phyloP scores from a whole-genome alignment of 768 basidiomycete species.

The Pholiota molesta region DNA sequence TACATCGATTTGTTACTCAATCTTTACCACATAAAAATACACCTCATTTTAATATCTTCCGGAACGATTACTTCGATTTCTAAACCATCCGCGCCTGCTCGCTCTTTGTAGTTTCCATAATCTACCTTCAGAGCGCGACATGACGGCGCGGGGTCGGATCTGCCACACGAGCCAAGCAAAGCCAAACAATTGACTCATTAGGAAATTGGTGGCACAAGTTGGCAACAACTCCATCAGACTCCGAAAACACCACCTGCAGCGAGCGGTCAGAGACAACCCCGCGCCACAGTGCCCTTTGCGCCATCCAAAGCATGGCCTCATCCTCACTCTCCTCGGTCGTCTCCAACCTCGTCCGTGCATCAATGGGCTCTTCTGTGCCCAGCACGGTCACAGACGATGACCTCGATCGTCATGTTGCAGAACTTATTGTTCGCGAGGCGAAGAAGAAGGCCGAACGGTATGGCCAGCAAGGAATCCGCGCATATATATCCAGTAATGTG shows the following conservation, averaged over 20 bases:
- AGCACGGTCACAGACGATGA: conserved; percentile 74
- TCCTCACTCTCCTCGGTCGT: conserved; percentile 86
- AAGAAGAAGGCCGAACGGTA: conserved; percentile 89
- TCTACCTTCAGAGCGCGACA: too few relatives aligned
- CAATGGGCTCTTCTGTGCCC: conserved; percentile 69
- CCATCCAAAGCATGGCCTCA: conserved; percentile 14
- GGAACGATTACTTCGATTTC: neutral
- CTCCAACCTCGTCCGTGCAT: conserved; percentile 76
- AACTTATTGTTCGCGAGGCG: conserved; percentile 90
- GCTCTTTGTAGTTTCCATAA: neutral
- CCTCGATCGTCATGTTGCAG: conserved; percentile 89
- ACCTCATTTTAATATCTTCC: neutral
- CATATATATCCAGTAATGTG: conserved; percentile 66
- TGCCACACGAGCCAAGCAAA: conserved; percentile 5
- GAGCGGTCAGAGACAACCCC: neutral
- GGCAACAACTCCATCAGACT: conserved; percentile 1
- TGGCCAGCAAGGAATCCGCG: conserved; percentile 73
- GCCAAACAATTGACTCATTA: conserved; percentile 2
- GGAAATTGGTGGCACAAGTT: neutral
- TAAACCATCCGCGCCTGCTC: neutral
- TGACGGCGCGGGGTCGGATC: neutral
- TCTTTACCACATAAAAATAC: neutral
- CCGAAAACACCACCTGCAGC: neutral
- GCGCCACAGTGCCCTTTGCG: neutral
- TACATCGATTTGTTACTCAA: neutral